Conservation (phyloP, 1,284 basidiomycete species). For the Ceratobasidium sp. region DNA sequence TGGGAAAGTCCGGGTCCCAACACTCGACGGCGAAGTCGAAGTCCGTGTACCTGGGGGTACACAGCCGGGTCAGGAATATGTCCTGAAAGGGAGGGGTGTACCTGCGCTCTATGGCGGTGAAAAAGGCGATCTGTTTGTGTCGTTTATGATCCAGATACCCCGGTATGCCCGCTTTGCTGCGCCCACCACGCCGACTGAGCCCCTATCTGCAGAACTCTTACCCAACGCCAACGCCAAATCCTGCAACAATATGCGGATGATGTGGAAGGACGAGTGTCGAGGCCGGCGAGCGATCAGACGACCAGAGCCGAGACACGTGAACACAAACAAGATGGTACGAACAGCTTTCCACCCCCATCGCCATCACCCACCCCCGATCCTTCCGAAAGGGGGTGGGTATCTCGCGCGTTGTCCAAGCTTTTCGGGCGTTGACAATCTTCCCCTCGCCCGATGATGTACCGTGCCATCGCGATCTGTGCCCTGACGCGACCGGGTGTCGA, state of each 20-base stretch:
- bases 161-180: slow-evolving; percentile 64
- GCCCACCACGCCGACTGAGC: slow-evolving; percentile 2
- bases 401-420: slow-evolving; percentile 70
- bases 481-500: slow-evolving; percentile 39
- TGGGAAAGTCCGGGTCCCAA: slow-evolving; percentile 90
- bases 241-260: slow-evolving; percentile 93
- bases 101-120: slow-evolving; percentile 69
- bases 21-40: slow-evolving; percentile 94
- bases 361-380: slow-evolving; percentile 43
- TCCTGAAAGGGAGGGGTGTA: slow-evolving; percentile 88
- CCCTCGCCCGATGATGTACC: slow-evolving; percentile 42
- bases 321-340: slow-evolving; percentile 72
- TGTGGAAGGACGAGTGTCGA: slow-evolving; percentile 68
- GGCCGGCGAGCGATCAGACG: slow-evolving; percentile 29
- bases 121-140: slow-evolving; percentile 90
- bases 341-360: slow-evolving; percentile 59
- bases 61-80: slow-evolving; percentile 96
- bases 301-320: slow-evolving; percentile 40
- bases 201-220: slow-evolving; percentile 67
- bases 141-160: slow-evolving; percentile 88
- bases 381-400: slow-evolving; percentile 64
- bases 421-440: slow-evolving; percentile 67
- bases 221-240: slow-evolving; percentile 83
- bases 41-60: slow-evolving; percentile 93
- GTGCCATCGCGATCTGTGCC: slow-evolving; percentile 33